These are phyloP conservation scores for Agaricus blazei DNA, from an alignment of 768 basidiomycete genomes.

Conservation along the genomic window DNA sequence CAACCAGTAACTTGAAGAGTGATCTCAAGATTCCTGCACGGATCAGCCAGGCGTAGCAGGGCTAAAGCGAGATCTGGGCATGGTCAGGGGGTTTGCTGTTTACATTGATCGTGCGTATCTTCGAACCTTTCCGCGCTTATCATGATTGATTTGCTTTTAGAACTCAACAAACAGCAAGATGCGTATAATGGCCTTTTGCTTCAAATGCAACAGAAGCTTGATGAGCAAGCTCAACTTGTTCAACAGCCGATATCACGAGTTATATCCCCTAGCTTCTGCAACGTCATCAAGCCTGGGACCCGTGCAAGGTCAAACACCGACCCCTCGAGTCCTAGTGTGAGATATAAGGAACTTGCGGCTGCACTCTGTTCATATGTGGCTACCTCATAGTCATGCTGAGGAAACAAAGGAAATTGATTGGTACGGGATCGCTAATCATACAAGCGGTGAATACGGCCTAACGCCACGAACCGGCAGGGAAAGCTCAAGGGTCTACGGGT, in stretches of 20 bases:
- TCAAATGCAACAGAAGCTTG: no score
- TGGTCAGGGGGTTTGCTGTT: constrained; percentile 83
- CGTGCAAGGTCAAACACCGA: no score
- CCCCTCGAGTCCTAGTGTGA: no score
- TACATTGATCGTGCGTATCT: constrained; percentile 71
- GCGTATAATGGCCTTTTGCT: no score
- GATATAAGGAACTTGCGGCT: no score
- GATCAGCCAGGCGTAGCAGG: constrained; percentile 81
- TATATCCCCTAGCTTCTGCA: no score
- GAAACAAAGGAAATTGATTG: neutral
- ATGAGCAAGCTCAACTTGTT: no score
- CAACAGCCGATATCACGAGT: no score
- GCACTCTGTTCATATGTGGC: neutral
- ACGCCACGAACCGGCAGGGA: neutral
- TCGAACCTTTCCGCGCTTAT: neutral
- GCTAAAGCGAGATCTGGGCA: constrained; percentile 67
- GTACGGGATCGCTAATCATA: neutral
- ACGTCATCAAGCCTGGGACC: no score
- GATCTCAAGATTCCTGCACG: constrained; percentile 22
- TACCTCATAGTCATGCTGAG: neutral
- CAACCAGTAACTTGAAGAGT: constrained; percentile 14
- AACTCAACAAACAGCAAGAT: no score
- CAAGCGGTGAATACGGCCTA: neutral
- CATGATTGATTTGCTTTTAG: constrained; percentile 11
- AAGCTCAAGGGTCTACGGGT: neutral